Percentiles rank a stretch among this genome's conserved stretches.
These are phyloP conservation scores for Pythium rhizo-oryzae DNA, from an alignment of 352 stramenopile species.

Conservation along the genomic window DNA sequence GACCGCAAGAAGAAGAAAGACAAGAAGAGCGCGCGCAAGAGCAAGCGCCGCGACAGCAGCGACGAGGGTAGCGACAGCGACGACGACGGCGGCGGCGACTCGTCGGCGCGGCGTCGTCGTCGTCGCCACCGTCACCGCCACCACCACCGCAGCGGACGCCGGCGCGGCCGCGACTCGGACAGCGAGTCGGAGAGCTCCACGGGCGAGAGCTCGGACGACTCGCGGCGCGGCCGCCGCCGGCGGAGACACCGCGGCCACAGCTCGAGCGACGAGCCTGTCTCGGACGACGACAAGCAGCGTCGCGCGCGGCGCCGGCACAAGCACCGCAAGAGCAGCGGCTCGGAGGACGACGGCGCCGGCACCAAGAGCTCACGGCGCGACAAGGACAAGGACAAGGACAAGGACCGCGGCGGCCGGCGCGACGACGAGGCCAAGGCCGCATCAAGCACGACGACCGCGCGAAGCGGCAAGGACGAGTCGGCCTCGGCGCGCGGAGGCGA, in stretches of 20 bases:
- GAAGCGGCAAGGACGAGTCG: constrained; percentile 4
- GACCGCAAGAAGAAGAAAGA: constrained; percentile 38
- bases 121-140: constrained; percentile 22
- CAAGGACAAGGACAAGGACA: constrained; percentile 4
- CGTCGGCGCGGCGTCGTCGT: constrained; percentile 10
- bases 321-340: constrained; percentile 33
- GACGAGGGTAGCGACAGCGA: constrained; percentile 17
- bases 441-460: not conserved
- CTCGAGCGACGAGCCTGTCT: constrained; percentile 61
- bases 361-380: constrained; percentile 17
- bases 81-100: constrained; percentile 10
- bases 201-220: constrained; percentile 47
- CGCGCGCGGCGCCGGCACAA: constrained; percentile 37
- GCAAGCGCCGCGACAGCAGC: constrained; percentile 36
- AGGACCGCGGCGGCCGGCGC: constrained; percentile 25
- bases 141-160: constrained; percentile 27
- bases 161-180: constrained; percentile 35
- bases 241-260: constrained; percentile 41
- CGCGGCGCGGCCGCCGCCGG: constrained; percentile 36
- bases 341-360: constrained; percentile 25
- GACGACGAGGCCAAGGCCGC: constrained; percentile 41
- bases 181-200: constrained; percentile 62
- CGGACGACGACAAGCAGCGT: constrained; percentile 44
- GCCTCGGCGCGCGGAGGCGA: constrained; percentile 24
- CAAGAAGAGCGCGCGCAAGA: constrained; percentile 30